phyloP scores from a whole-genome alignment of 1,139 yeast genomes.

The Pichia sp. region DNA sequence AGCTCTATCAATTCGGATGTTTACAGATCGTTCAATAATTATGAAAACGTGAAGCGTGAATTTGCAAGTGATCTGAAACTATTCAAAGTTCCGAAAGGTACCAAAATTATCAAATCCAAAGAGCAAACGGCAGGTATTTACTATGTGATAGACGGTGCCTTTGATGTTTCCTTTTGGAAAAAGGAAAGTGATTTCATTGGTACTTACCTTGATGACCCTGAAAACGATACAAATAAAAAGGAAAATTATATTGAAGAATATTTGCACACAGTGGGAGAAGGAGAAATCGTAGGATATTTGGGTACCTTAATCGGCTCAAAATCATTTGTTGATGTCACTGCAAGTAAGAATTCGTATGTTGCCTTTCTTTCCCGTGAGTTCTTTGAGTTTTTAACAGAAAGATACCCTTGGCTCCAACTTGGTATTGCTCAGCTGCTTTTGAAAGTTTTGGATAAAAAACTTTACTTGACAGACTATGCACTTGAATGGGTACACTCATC shows the following conservation, averaged over 20 bases:
- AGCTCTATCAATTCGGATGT: slow-evolving; percentile 14
- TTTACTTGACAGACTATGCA: slow-evolving; percentile 81
- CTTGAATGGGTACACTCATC: slow-evolving; percentile 90
- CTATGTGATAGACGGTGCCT: slow-evolving; percentile 71
- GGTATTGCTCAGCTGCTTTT: slow-evolving; percentile 74
- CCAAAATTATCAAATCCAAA: slow-evolving; percentile 60
- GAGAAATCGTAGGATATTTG: slow-evolving; percentile 85
- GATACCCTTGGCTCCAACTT: slow-evolving; percentile 68
- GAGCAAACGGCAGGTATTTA: slow-evolving; percentile 68
- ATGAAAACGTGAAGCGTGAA: slow-evolving; percentile 54
- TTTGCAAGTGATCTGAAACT: slow-evolving; percentile 63
- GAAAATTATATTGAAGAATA: slow-evolving; percentile 34
- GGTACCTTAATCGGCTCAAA: slow-evolving; percentile 77
- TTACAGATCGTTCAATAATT: slow-evolving; percentile 31
- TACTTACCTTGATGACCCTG: slow-evolving; percentile 28
- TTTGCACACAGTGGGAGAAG: slow-evolving; percentile 61
- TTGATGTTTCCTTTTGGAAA: slow-evolving; percentile 52
- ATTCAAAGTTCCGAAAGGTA: slow-evolving; percentile 49
- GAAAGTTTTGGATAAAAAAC: slow-evolving; percentile 57
- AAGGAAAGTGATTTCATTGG: slow-evolving; percentile 21
- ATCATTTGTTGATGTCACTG: slow-evolving; percentile 67
- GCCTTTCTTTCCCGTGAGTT: slow-evolving; percentile 66
- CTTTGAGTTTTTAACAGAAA: slow-evolving; percentile 66
- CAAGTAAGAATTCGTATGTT: slow-evolving; percentile 52
- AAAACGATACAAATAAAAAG: not conserved